A percentile compares a stretch with the other conserved stretches of the same genome.
Evolutionary conservation across 78 protist species (phyloP).

Genomic region (Bodo saltans): DNA sequence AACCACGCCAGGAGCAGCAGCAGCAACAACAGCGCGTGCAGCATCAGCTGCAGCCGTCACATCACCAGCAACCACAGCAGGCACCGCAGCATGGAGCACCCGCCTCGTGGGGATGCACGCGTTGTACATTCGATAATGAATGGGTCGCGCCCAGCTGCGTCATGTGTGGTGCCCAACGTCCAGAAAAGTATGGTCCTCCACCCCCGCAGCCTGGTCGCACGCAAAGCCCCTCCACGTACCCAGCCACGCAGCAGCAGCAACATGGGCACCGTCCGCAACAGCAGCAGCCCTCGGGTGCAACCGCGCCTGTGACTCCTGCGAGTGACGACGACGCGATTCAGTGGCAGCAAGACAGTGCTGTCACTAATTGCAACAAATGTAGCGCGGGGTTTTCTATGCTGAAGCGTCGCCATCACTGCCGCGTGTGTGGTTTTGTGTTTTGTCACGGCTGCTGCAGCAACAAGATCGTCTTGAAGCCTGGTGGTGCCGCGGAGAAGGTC

Average conservation of each 20-base stretch:
- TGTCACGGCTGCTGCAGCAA: slow-evolving; percentile 2
- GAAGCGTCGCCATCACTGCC: slow-evolving; percentile 4
- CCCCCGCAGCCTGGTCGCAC: too few relatives aligned
- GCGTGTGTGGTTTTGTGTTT: slow-evolving; percentile 15
- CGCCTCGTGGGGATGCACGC: not conserved
- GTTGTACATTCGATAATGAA: not conserved
- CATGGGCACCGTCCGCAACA: not conserved
- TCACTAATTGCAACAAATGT: not conserved
- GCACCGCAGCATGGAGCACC: too few relatives aligned
- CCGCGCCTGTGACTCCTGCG: not conserved
- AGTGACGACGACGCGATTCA: not conserved
- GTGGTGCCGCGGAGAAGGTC: not conserved
- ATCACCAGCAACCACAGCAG: too few relatives aligned
- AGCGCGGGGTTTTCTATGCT: not conserved
- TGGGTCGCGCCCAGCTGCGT: not conserved
- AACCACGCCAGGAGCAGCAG: too few relatives aligned
- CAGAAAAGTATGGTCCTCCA: too few relatives aligned
- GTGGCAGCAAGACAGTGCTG: slow-evolving; percentile 16
- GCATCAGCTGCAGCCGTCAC: too few relatives aligned
- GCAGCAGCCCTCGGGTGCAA: not conserved
- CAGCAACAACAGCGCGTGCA: too few relatives aligned
- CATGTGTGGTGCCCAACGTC: too few relatives aligned
- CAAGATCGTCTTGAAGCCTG: not conserved
- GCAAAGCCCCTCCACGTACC: not conserved
- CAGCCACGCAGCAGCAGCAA: not conserved